These are phyloP conservation scores for Cladosporium sp. DNA, from an alignment of 2,329 filamentous ascomycete genomes.

Conservation along the genomic window DNA sequence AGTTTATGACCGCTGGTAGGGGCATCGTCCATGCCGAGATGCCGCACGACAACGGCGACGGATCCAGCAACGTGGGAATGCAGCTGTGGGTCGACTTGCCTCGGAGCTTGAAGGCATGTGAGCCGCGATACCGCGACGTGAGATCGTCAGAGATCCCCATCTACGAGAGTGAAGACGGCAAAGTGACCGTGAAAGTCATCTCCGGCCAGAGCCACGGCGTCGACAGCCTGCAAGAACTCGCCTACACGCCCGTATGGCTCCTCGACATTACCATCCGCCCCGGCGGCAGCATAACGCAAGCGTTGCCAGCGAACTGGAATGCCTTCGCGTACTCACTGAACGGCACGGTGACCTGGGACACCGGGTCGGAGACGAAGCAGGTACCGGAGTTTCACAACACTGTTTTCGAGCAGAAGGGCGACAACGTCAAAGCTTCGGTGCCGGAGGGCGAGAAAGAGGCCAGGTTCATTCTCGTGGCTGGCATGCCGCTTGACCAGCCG, in stretches of 20 bases:
- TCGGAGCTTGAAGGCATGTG: conserved; percentile 71
- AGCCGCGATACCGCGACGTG: conserved; percentile 87
- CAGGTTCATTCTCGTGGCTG: conserved; percentile 66
- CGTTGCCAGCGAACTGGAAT: conserved; percentile 76
- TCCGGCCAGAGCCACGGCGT: conserved; percentile 77
- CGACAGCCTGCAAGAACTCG: conserved; percentile 81
- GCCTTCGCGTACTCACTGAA: conserved; percentile 81
- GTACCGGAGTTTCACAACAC: conserved; percentile 77
- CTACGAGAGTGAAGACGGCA: conserved; percentile 64
- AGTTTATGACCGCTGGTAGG: conserved; percentile 93
- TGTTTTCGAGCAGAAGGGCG: conserved; percentile 75
- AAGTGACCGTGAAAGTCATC: conserved; percentile 82
- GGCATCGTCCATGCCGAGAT: conserved; percentile 96
- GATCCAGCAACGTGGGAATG: conserved; percentile 73
- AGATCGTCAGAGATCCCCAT: conserved; percentile 70
- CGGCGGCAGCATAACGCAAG: conserved; percentile 69
- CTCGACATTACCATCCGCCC: conserved; percentile 76
- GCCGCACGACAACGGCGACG: conserved; percentile 72
- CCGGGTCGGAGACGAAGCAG: conserved; percentile 42
- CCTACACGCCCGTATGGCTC: conserved; percentile 96
- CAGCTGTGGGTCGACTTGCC: conserved; percentile 96
- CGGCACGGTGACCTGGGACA: conserved; percentile 61
- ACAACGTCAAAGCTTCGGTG: conserved; percentile 66
- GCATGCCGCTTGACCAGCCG: conserved; percentile 71
- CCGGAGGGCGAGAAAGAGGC: conserved; percentile 56